Evolutionary conservation across 352 stramenopile genomes (phyloP), one percentile per base, ranked within the genome.

Genomic region (Phytophthora melonis): DNA sequence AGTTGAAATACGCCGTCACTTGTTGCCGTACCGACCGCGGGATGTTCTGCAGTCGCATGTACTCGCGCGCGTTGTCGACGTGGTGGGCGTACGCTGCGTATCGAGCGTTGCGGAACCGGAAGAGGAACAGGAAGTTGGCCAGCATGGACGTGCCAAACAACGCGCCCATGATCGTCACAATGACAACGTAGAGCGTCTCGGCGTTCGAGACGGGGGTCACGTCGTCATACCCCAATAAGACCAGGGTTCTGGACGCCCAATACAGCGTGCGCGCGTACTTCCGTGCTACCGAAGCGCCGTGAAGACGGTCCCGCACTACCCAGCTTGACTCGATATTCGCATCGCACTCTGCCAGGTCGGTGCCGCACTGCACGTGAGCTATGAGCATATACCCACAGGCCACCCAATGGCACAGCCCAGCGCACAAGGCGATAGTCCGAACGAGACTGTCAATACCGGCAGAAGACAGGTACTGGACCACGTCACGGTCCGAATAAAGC

Each of bases 361-460:
- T n/a, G 0, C 88, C 88, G 58, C 88, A 94, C n/a, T 82, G 70
- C 5, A 58, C n/a, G 52, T 93, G 83, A 0, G 78, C 84, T 23
- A 93, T 74, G 18, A 91, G 65, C 77, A 94, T 89, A 72, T 93
- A 94, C 1, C 75, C 82, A 23, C 84, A 93, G 2, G 84, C 83
- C 19, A 81, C 57, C 78, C 83, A 91, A 65, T 94, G 87, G 36
- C 63, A 70, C 18, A 87, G 34, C 2, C 75, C 41, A 1, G 78
- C 32, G 10, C 70, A 79, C 1, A 84, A 3, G 0, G 66, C 56
- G 25, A 93, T 81, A n/a, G 68, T 84, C 3, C 71, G 71, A 23
- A 77, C 74, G 13, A 93, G 78, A 0, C 50, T 81, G 5, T 83
- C 81, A n/a, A 92, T 81, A 3, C 82, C 83, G 0, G 84, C 88